Evolutionary conservation across 75 land plant species (phyloP), one percentile per base, ranked within the genome.

Genomic region (Cunninghamia lanceolata): DNA sequence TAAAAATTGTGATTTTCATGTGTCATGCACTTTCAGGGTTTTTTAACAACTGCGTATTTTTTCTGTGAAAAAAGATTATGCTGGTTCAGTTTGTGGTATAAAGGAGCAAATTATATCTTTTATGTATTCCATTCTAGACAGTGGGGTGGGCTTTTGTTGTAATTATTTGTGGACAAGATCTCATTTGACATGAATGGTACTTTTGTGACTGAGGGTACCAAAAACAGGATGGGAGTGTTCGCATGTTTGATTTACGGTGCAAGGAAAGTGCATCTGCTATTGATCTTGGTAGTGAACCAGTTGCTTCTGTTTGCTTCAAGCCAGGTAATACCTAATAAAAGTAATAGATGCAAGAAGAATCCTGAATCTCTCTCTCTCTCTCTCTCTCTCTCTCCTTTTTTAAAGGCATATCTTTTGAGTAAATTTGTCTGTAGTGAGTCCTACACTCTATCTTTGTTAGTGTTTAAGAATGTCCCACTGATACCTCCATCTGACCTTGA

Each of bases 221-320:
- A n/a, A 63, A 80, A 68, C 85, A 93, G 95, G 95, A 94, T 88
- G 95, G 95, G 47, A 83, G 90, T 53, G 82, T 94, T 52, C 91
- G 91, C 87, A 89, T 84, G 86, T 91, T 88, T 85, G 95, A 94
- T 86, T 86, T 92, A 87, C 87, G 93, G 30, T 89, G 93, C 87
- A 92, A 92, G 83, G 93, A 91, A 85, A 89, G 86, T 28, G 38
- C 85, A 11, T 86, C 84, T 47, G 83, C 75, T 8, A 86, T 91
- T 83, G 93, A 92, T 43, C 85, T 91, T 15, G 88, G 89, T 13
- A 85, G 84, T 14, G 87, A 76, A 36, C 88, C 93, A 0, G 68
- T 94, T 89, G 87, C 95, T 11, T 94, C 93, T 28, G 8, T 94
- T 50, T 92, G 92, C 78, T 94, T 92, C 85, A 92, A 88, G 74